A percentile compares a stretch with the other conserved stretches of the same genome.
Evolutionary conservation across 1,139 yeast species (phyloP).

Genomic region (Taiozyma sp.): DNA sequence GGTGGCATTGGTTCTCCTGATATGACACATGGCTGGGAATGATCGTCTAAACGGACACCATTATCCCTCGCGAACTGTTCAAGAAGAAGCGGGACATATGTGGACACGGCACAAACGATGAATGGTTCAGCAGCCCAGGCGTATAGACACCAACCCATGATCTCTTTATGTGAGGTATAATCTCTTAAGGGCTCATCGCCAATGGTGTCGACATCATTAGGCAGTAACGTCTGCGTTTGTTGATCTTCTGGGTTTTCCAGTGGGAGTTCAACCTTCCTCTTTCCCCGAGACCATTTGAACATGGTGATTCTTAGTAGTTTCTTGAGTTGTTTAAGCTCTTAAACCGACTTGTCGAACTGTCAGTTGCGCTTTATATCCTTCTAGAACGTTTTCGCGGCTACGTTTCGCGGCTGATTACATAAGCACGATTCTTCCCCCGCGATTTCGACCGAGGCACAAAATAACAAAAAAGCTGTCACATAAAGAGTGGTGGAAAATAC

Average conservation of each 20-base stretch:
- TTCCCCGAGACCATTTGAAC: not conserved
- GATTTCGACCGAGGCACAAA: not conserved
- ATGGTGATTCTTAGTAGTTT: not conserved
- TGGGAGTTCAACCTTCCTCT: not conserved
- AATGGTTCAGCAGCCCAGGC: conserved; percentile 74
- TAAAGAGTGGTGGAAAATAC: too few species aligned
- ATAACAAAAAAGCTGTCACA: not conserved
- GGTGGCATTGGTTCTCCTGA: conserved; percentile 25
- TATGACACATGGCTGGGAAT: conserved; percentile 37
- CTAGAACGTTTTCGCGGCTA: too few species aligned
- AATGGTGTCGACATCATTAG: not conserved
- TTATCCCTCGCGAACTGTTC: conserved; percentile 65
- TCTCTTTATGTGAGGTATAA: conserved; percentile 31
- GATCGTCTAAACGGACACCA: conserved; percentile 54
- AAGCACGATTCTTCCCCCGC: not conserved
- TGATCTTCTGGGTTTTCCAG: not conserved
- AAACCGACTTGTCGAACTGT: too few species aligned
- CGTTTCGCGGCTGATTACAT: not conserved
- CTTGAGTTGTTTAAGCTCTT: not conserved
- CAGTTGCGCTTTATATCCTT: too few species aligned
- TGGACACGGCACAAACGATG: conserved; percentile 66
- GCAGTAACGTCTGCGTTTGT: not conserved
- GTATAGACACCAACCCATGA: conserved; percentile 50
- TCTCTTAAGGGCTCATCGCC: conserved; percentile 1
- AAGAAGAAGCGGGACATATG: conserved; percentile 61